phyloP scores from a whole-genome alignment of 1,139 yeast species.

The Sugiyamaella japonica region DNA sequence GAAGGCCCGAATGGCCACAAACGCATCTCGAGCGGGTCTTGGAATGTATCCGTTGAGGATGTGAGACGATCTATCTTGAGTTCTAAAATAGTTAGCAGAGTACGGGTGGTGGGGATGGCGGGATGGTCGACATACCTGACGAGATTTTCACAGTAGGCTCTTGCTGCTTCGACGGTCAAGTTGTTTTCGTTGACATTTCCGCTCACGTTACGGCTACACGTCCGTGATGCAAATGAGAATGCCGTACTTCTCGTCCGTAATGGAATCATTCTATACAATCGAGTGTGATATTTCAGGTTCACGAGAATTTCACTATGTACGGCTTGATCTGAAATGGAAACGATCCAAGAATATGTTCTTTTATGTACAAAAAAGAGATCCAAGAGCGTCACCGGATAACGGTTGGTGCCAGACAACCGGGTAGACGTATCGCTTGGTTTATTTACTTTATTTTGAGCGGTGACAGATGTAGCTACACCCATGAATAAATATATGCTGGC shows the following conservation, averaged over 20 bases:
- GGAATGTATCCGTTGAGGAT: conserved; percentile 72
- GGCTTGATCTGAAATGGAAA: too few relatives aligned
- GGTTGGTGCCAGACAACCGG: too few relatives aligned
- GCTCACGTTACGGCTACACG: not conserved
- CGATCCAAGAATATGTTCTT: too few relatives aligned
- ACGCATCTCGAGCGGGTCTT: conserved; percentile 61
- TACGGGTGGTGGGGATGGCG: not conserved
- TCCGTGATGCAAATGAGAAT: not conserved
- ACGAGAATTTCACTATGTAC: not conserved
- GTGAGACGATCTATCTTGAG: conserved; percentile 61
- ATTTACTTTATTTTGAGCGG: not conserved
- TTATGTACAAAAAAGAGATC: too few relatives aligned
- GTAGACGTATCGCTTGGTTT: too few relatives aligned
- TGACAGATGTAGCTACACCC: not conserved
- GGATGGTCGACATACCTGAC: conserved; percentile 11
- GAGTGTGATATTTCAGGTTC: not conserved
- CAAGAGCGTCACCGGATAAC: too few relatives aligned
- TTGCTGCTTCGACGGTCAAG: conserved; percentile 20
- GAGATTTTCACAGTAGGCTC: conserved; percentile 21
- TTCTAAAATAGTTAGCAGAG: conserved; percentile 6
- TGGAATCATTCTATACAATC: not conserved
- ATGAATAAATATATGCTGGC: conserved; percentile 5
- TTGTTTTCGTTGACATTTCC: conserved; percentile 7
- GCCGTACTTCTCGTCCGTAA: not conserved
- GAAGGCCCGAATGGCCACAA: conserved; percentile 67